Evolutionary conservation across 805 yeast species (phyloP), one percentile per base, ranked within the genome.

Genomic region (Metschnikowia noctiluminum): DNA sequence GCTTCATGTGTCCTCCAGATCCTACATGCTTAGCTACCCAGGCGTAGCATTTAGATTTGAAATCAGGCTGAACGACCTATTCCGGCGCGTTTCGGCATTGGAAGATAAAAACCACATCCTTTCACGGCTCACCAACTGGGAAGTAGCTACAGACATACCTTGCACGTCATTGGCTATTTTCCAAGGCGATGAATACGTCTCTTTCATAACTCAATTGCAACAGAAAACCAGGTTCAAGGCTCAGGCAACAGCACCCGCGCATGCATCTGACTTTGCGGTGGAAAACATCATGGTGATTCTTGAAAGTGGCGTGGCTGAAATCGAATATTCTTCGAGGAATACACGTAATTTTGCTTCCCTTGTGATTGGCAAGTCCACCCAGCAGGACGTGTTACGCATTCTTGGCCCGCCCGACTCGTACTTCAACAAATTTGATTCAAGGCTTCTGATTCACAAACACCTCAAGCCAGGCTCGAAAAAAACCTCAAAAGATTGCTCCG

Each of bases 361-460:
- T 5, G 40, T 50, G 5, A 60, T 81, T 3, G 80, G 81, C 0
- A 39, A 58, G 31, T 74, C 82, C 1, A 64, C 77, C 0, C 80
- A 80, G 63, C 82, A 78, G 52, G 77, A 75, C 21, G 62, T 80
- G 0, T 53, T 81, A 7, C 62, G 66, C 15, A 56, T 64, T 0
- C 61, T 82, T 16, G 87, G 87, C 0, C 81, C 84, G 1, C 86
- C 87, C 0, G 79, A 79, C 41, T 83, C 77, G 40, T 69, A 67
- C 4, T 71, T 80, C 51, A 63, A 69, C 50, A 77, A 76, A 52
- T 68, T 70, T 43, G 80, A 76, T 51, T 68, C 73, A 2, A 62
- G 80, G 51, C 61, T 71, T 13, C 59, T 63, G 50, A 78, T 72
- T 34, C 80, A 70, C 59, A 67, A 65, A 35, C 71, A 66, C 32